Evolutionary conservation across 148 eudicot genomes (phyloP).

Genomic region (Rhododendron henanense): DNA sequence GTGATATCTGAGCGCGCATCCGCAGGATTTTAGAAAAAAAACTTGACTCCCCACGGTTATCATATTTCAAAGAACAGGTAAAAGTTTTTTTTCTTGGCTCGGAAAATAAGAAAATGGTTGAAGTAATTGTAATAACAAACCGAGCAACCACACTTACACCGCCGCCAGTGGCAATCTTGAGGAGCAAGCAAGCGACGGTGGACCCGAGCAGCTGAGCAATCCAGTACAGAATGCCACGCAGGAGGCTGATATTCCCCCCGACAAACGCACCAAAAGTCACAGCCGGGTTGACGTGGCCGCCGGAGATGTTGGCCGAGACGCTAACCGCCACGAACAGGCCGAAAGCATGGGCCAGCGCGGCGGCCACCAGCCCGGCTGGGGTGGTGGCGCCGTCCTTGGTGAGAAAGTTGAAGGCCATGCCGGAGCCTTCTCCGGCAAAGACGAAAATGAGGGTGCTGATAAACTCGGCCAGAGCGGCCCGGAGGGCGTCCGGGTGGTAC

Average conservation of each 20-base stretch:
- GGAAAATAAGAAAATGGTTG: background rate
- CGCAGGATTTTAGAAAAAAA: no score
- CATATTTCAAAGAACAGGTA: no score
- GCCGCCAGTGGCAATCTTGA: conserved; percentile 45
- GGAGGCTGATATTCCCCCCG: conserved; percentile 46
- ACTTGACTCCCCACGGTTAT: no score
- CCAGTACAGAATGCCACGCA: conserved; percentile 47
- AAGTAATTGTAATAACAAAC: background rate
- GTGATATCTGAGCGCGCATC: no score
- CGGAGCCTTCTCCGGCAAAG: conserved; percentile 62
- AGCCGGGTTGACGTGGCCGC: conserved; percentile 63
- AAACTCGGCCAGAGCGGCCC: conserved; percentile 57
- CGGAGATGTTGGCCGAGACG: conserved; percentile 49
- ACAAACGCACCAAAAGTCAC: conserved; percentile 54
- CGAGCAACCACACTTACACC: conserved; percentile 18
- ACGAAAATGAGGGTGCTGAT: conserved; percentile 49
- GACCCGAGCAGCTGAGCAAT: conserved; percentile 54
- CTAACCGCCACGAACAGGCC: conserved; percentile 52
- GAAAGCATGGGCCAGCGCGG: conserved; percentile 49
- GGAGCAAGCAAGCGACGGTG: conserved; percentile 52
- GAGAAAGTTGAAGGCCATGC: conserved; percentile 49
- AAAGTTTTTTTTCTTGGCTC: no score
- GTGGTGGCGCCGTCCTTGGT: conserved; percentile 32
- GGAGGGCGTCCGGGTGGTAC: conserved; percentile 39
- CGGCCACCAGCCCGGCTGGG: conserved; percentile 44